Evolutionary conservation across 2,329 filamentous ascomycete genomes (phyloP), one percentile per base, ranked within the genome.

Genomic region (Cladosporium sphaerospermum): DNA sequence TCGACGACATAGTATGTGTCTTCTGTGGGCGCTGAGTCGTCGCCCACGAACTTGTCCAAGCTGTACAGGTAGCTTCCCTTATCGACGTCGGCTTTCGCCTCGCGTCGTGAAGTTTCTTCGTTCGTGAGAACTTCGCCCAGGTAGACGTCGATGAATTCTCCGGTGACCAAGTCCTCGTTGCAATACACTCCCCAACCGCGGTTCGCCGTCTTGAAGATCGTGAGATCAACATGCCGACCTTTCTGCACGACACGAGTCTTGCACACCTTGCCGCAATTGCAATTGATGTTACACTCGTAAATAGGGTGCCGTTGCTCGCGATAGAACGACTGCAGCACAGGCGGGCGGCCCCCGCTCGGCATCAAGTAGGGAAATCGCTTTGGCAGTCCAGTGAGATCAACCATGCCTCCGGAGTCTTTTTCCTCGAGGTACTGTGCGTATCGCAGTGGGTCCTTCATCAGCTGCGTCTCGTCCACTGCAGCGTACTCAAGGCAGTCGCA

Each of bases 141-240:
- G 63, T 93, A 95, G 7, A 79, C 80, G 64, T 92, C 89, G 39
- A 95, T 81, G 61, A 90, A 93, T 59, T 91, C 86, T 2, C 89
- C 89, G 57, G 78, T 76, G 52, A 79, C 78, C 2, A 95, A 79
- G 16, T 82, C 74, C 2, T 84, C 74, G 3, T 78, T 78, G 55
- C 83, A 84, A 7, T 82, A 78, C 0, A 95, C 79, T 32, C 85
- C 89, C 89, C 88, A 95, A 33, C 89, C 89, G 43, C 88, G 81
- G n/a, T 83, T 76, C 2, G 65, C 60, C 0, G 89, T 92, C 51
- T 84, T 82, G 68, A 93, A 93, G 14, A 95, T 88, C 61, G 90
- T 82, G 1, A 95, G 72, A 2, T 83, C 79, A 0, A 93, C 75
- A 43, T 77, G 80, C 2, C 89, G 76, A 0, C 89, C 88, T 45